phyloP scores from a whole-genome alignment of 768 basidiomycete genomes.

The Pulveroboletus ravenelii region DNA sequence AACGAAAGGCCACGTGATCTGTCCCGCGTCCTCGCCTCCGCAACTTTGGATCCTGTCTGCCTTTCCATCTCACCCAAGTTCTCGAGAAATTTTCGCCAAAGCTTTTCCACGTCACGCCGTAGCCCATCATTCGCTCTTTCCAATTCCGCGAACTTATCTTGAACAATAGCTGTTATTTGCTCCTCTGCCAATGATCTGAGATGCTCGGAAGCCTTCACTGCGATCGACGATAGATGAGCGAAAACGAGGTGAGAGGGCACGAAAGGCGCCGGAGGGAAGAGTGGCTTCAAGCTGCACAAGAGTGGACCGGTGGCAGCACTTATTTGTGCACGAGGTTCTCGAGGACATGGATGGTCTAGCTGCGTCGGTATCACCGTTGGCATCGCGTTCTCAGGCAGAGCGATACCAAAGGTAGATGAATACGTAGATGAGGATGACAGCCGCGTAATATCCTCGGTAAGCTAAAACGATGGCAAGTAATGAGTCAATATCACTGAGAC shows the following conservation, averaged over 20 bases:
- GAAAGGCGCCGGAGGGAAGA: slow-evolving; percentile 75
- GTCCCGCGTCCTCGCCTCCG: slow-evolving; percentile 20
- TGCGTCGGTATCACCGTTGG: slow-evolving; percentile 25
- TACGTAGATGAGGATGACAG: slow-evolving; percentile 39
- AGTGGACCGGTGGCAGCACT: slow-evolving; percentile 28
- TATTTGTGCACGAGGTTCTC: slow-evolving; percentile 24
- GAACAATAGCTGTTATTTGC: slow-evolving; percentile 48
- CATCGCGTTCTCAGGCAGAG: slow-evolving; percentile 32
- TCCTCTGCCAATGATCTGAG: slow-evolving; percentile 56
- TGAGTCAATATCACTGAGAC: slow-evolving; percentile 14
- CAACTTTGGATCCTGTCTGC: slow-evolving; percentile 25
- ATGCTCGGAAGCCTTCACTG: slow-evolving; percentile 48
- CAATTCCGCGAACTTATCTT: slow-evolving; percentile 52
- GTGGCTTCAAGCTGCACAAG: slow-evolving; percentile 51
- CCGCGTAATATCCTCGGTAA: slow-evolving; percentile 19
- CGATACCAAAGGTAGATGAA: slow-evolving; percentile 42
- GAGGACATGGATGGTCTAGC: slow-evolving; percentile 23
- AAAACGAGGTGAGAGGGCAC: slow-evolving; percentile 72
- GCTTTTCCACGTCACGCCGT: slow-evolving; percentile 50
- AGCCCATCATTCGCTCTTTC: slow-evolving; percentile 51
- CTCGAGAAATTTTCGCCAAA: slow-evolving; percentile 60
- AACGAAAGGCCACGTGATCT: slow-evolving; percentile 16
- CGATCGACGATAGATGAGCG: slow-evolving; percentile 55
- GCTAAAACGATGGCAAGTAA: slow-evolving; percentile 19
- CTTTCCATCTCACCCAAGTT: slow-evolving; percentile 42